Base-by-base conservation (phyloP, 2,329 filamentous ascomycete species). In the Teratosphaeria nubilosa region DNA sequence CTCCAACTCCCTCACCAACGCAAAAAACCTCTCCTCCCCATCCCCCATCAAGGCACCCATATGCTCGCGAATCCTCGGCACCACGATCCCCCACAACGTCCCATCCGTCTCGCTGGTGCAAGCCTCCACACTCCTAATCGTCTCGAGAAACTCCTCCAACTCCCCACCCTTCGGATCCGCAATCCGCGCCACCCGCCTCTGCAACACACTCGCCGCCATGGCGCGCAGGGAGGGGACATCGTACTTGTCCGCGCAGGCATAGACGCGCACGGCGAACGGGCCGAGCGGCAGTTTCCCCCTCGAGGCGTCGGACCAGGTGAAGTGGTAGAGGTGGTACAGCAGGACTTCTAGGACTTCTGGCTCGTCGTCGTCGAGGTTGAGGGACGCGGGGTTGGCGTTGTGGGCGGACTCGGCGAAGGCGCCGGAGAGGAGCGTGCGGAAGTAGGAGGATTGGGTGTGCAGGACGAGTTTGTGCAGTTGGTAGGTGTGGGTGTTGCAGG, bases 391-490 rank as follows among this genome's bases (percentile, higher is more conserved):
- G 16, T 51, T 37, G 25, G 37, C 27, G 58, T 30, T 14, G 32
- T 31, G 14, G 25, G 51, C 14, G 53, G 58, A 20, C 48, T 65
- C 64, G 55, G 58, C 62, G 62, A 65, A 67, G 2, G 51, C 27
- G 22, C 65, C 62, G 7, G 32, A 51, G 61, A 73, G 73, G 32
- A 74, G 70, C 45, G 73, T 75, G 50, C 72, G 70, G 62, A 77
- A 77, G 64, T 76, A 75, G 7, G 65, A 64, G 2, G 73, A 76
- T 51, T 75, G 70, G 24, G 73, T 71, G 62, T 72, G 73, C 53
- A 77, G 68, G 52, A 76, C 68, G 20, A 69, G 68, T 59, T 72
- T 72, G 64, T 77, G 75, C 7, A 76, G 74, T 32, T 65, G 66
- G 65, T 74, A 77, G 63, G 65, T 68, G 67, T 69, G 70, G 52